These are phyloP conservation scores for Saccharum spontaneum DNA, from an alignment of 176 grass and related monocot genomes.

Conservation along the genomic window DNA sequence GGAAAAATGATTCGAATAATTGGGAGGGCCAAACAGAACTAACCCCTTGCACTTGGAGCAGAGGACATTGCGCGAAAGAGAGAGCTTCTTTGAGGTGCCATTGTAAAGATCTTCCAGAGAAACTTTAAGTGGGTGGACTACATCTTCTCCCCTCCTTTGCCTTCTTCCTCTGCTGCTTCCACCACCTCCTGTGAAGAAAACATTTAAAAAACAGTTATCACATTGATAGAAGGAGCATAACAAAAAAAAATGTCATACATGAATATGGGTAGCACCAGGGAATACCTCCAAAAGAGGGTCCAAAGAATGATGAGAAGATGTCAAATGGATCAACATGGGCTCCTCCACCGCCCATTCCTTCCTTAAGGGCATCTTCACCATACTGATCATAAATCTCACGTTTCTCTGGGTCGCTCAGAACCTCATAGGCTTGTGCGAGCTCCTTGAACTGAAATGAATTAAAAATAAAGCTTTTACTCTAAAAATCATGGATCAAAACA, in stretches of 20 bases:
- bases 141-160: slow-evolving; percentile 97
- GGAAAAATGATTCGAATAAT: background rate
- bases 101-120: slow-evolving; percentile 98
- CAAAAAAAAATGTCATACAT: background rate
- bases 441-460: slow-evolving; percentile 93
- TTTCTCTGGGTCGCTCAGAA: slow-evolving; percentile 94
- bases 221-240: background rate
- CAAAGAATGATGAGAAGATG: slow-evolving; percentile 99
- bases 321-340: slow-evolving; percentile 78
- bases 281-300: slow-evolving; percentile 74
- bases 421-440: slow-evolving; percentile 94
- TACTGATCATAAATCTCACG: slow-evolving; percentile 98
- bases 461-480: background rate
- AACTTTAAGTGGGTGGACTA: slow-evolving; percentile 91
- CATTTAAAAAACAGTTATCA: background rate
- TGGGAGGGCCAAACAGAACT: background rate
- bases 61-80: slow-evolving; percentile 84
- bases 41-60: slow-evolving; percentile 96
- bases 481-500: background rate
- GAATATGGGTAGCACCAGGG: background rate
- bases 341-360: slow-evolving; percentile 94
- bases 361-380: slow-evolving; percentile 97
- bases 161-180: slow-evolving; percentile 90
- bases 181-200: slow-evolving; percentile 53
- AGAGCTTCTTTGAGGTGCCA: slow-evolving; percentile 91